Percentiles rank a stretch among this genome's conserved stretches.
Conservation (phyloP, 495 filamentous ascomycete species). For the Penicillium malachiteum region DNA sequence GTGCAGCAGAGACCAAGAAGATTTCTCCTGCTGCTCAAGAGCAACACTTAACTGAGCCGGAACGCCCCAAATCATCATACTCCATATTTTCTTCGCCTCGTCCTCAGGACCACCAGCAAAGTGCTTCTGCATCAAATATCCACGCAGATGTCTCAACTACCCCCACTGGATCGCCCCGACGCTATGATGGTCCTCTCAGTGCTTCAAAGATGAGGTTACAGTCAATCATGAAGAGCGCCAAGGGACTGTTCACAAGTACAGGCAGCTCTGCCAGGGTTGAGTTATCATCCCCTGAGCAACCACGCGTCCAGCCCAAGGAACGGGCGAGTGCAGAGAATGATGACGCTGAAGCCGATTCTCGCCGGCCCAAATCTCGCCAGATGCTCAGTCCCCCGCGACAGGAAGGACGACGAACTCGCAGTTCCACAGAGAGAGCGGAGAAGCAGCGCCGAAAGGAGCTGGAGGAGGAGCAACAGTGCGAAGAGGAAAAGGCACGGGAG, state of each 20-base stretch:
- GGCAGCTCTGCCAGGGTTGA: constrained; percentile 72
- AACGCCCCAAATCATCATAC: constrained; percentile 46
- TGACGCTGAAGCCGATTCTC: constrained; percentile 8
- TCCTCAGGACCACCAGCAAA: constrained; percentile 56
- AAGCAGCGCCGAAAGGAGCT: constrained; percentile 62
- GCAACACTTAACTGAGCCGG: constrained; percentile 22
- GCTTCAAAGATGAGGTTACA: constrained; percentile 86
- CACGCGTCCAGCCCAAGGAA: constrained; percentile 21
- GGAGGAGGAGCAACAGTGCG: constrained; percentile 46
- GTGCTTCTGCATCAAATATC: constrained; percentile 62
- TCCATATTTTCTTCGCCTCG: constrained; percentile 48
- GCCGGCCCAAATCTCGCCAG: constrained; percentile 15
- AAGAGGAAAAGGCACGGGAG: constrained; percentile 60
- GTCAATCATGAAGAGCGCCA: constrained; percentile 82
- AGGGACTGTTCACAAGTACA: constrained; percentile 77
- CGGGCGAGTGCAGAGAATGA: constrained; percentile 11
- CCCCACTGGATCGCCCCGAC: constrained; percentile 69
- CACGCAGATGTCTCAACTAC: constrained; percentile 53
- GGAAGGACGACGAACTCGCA: constrained; percentile 64
- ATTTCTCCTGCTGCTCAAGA: background rate
- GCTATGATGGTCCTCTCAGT: constrained; percentile 76
- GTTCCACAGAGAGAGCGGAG: constrained; percentile 70
- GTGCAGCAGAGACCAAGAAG: constrained; percentile 9
- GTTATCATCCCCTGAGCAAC: constrained; percentile 44
- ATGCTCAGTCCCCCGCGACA: constrained; percentile 32